These are phyloP conservation scores for Vitis rotundifolia DNA, from an alignment of 164 flowering plant genomes.

Conservation along the genomic window DNA sequence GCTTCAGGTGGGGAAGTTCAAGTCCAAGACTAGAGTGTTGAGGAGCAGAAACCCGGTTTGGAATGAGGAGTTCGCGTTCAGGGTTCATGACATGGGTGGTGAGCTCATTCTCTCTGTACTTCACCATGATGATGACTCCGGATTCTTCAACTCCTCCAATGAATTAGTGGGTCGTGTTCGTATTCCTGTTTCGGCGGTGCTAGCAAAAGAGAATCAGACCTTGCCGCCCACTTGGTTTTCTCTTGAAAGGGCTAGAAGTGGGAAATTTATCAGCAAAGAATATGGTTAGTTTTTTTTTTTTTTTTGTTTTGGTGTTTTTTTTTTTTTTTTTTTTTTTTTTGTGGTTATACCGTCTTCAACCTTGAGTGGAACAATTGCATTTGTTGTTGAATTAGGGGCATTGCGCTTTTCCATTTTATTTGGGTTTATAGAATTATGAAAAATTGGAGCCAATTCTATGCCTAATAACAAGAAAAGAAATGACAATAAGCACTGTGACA, in stretches of 20 bases:
- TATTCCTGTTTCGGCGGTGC: slow-evolving; percentile 53
- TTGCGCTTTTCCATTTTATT: no score
- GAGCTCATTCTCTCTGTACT: slow-evolving; percentile 56
- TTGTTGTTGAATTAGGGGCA: no score
- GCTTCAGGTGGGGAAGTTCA: slow-evolving; percentile 57
- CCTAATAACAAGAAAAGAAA: no score
- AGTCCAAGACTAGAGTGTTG: slow-evolving; percentile 49
- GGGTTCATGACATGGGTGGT: slow-evolving; percentile 48
- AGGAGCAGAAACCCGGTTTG: slow-evolving; percentile 47
- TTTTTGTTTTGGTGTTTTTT: background rate
- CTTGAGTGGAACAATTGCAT: background rate
- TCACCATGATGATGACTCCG: slow-evolving; percentile 24
- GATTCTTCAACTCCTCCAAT: slow-evolving; percentile 32
- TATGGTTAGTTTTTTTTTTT: slow-evolving; percentile 45
- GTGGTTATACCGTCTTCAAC: background rate
- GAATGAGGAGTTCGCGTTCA: slow-evolving; percentile 87
- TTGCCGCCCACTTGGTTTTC: slow-evolving; percentile 83
- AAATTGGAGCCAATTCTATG: no score
- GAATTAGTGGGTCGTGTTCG: slow-evolving; percentile 57
- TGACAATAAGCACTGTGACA: no score
- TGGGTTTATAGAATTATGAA: no score
- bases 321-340: background rate
- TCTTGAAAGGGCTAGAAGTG: slow-evolving; percentile 38
- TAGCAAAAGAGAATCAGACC: slow-evolving; percentile 44
- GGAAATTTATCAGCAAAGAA: slow-evolving; percentile 31